Base-by-base conservation (phyloP, 805 yeast genomes). In the Wickerhamomyces kurtzmanii region DNA sequence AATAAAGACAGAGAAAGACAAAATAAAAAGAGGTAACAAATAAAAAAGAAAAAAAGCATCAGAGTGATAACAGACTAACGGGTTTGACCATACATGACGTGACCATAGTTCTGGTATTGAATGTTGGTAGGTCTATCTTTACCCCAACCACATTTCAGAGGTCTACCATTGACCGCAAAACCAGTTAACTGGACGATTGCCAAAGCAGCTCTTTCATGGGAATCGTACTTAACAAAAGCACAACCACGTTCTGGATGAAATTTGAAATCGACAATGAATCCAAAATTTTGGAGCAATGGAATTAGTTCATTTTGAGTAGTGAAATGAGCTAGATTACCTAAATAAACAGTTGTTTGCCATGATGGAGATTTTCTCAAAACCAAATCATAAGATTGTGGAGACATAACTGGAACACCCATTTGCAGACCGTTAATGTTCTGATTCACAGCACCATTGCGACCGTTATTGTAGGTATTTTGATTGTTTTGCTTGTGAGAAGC, bases 71-170 rank as follows among this genome's bases (percentile, higher is more conserved):
- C 24, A 31, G 10, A 31, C 6, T 7, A 15, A 8, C 15, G 25
- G 15, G 5, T 18, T 23, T 23, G 25, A 12, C 33, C 32, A 22
- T 36, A 33, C n/a, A 29, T 27, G 13, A 31, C 12, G 15, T 34
- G 45, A 6, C 42, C 41, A 25, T 31, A 39, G 31, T 35, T 29
- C 21, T 37, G 34, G 32, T 42, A 44, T 33, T 51, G 56, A 30
- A 50, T 42, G 30, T 51, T 53, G 15, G 55, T 49, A 14, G 50
- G 48, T 36, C 58, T 59, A 35, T 64, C 80, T 51, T 75, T 81
- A 29, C 94, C 95, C 95, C 95, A 86, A 19, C 93, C 87, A 41
- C 85, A 74, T 48, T 76, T 78, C 48, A 84, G 55, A 14, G 80
- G 76, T 47, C 94, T 67, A 14, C 94, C 94, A 46, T 79, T 76